Conservation (phyloP, 139 green algal genomes). For the Auxenochlorella protothecoides region DNA sequence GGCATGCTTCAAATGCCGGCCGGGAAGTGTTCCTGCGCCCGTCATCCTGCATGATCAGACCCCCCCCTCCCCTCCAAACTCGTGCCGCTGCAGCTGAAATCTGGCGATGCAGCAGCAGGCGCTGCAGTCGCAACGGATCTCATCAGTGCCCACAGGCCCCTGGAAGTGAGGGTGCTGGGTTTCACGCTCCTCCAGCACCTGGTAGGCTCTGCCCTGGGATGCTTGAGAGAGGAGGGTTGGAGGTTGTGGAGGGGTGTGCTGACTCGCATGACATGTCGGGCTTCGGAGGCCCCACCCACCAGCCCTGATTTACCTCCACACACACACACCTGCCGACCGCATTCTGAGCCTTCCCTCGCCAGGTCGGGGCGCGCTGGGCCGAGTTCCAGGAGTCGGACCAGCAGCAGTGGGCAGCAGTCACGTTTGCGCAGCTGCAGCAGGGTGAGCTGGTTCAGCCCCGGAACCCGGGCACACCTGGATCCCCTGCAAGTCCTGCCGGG, state of each 20-base stretch:
- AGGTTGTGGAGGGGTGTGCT: neutral
- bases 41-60: too few relatives aligned
- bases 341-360: neutral
- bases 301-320: neutral
- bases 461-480: neutral
- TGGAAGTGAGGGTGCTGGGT: conserved; percentile 40
- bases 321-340: neutral
- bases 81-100: conserved; percentile 26
- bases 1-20: neutral
- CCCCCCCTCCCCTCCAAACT: neutral
- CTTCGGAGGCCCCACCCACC: too few relatives aligned
- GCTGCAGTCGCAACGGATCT: conserved; percentile 18
- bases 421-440: neutral
- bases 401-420: neutral
- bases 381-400: neutral
- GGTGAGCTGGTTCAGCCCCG: neutral
- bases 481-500: neutral
- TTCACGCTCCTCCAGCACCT: conserved; percentile 40
- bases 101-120: conserved; percentile 14
- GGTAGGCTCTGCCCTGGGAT: conserved; percentile 3
- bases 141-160: conserved; percentile 7
- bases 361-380: neutral
- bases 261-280: too few relatives aligned
- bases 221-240: neutral
- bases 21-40: neutral